Evolutionary conservation across 2,329 filamentous ascomycete species (phyloP).

Genomic region (Trichophyton mentagrophytes): DNA sequence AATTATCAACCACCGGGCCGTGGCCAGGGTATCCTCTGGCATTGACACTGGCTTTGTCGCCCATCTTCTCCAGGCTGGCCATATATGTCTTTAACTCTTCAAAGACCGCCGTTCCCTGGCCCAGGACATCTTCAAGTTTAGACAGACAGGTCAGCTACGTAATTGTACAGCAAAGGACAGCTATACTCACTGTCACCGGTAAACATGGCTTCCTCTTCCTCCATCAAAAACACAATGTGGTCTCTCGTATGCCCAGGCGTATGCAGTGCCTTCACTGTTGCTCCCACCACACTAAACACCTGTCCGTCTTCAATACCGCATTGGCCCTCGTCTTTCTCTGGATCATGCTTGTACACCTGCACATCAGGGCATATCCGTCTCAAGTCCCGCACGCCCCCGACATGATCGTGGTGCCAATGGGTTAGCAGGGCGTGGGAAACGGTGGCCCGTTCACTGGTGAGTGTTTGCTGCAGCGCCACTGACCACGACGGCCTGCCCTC

Average conservation of each 20-base stretch:
- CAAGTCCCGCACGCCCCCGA: slow-evolving; percentile 61
- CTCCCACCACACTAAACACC: slow-evolving; percentile 39
- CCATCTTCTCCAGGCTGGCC: slow-evolving; percentile 56
- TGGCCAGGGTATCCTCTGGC: slow-evolving; percentile 79
- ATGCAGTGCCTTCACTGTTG: slow-evolving; percentile 53
- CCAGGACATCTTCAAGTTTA: slow-evolving; percentile 49
- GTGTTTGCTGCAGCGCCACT: slow-evolving; percentile 48
- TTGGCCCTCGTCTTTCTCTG: slow-evolving; percentile 35
- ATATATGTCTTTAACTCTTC: slow-evolving; percentile 63
- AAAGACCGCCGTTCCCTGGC: slow-evolving; percentile 76
- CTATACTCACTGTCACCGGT: slow-evolving; percentile 58
- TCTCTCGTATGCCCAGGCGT: slow-evolving; percentile 69
- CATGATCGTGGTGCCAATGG: slow-evolving; percentile 87
- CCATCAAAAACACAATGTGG: slow-evolving; percentile 65
- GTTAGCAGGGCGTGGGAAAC: slow-evolving; percentile 65
- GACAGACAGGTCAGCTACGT: neutral
- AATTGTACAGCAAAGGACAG: neutral
- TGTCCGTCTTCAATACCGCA: slow-evolving; percentile 44
- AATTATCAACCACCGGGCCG: slow-evolving; percentile 63
- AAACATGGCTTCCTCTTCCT: slow-evolving; percentile 71
- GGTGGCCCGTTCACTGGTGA: slow-evolving; percentile 54
- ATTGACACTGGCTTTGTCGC: slow-evolving; percentile 32
- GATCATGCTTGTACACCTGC: slow-evolving; percentile 54
- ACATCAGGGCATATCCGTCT: slow-evolving; percentile 49
- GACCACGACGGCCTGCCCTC: slow-evolving; percentile 69